Evolutionary conservation across 805 yeast genomes (phyloP), one percentile per base, ranked within the genome.

Genomic region (Zygoascus ofunaensis): DNA sequence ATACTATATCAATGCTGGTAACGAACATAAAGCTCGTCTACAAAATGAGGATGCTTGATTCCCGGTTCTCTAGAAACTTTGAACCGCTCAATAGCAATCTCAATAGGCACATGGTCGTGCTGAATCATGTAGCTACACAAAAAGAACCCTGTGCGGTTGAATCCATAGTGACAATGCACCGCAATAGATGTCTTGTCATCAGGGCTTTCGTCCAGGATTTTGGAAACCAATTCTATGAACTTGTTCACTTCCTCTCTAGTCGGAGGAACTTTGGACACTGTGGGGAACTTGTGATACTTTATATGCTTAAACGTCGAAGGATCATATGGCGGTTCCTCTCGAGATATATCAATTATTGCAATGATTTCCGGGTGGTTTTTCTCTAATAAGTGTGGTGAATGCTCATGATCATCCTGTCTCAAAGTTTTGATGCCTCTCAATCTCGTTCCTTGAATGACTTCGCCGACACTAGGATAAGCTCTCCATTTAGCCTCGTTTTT

Each of bases 141-240:
- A 41, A 83, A 67, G 53, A 76, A 82, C 2, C 92, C 90, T 0
- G 90, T 82, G 45, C 90, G 65, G 58, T 82, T 82, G 62, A 82
- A 84, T 4, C 90, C 92, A 56, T 82, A 82, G 58, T 82, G 92
- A 57, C 92, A 82, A 59, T 83, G 92, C 5, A 83, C 82, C 0
- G 74, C 86, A 4, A 80, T 63, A 19, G 22, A 28, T 8, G 32
- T 34, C 5, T 3, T 22, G 2, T 15, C 52, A 55, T 18, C 53
- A 44, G 18, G 45, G 52, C 3, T 35, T 20, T 56, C 59, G 5
- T 50, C 48, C 22, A 73, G 54, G 17, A 76, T 69, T 38, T 68
- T 65, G 49, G 76, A 78, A 3, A 79, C 70, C 37, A 79, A 64
- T 34, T 64, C 69, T 33, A 78, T 68, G 50, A 80, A 83, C 41